Evolutionary conservation across 2,329 filamentous ascomycete genomes (phyloP).

Genomic region (Curvularia eragrostidis): DNA sequence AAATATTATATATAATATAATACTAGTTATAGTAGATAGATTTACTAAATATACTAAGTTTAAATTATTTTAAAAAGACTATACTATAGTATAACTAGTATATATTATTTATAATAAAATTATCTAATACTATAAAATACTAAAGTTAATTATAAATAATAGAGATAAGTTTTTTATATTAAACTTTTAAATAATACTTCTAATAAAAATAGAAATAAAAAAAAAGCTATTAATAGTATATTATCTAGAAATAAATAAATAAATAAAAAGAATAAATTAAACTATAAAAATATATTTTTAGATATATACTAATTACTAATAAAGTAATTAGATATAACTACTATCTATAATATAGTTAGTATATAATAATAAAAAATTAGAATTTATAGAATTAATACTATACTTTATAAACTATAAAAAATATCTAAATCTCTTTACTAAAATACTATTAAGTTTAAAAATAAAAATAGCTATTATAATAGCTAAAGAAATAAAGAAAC

Average conservation of each 20-base stretch:
- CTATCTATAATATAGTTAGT: conserved; percentile 7
- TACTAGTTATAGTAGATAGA: background rate
- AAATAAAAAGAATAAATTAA: conserved; percentile 8
- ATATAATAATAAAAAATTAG: conserved; percentile 8
- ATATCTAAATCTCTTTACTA: background rate
- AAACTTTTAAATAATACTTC: background rate
- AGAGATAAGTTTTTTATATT: background rate
- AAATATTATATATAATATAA: background rate
- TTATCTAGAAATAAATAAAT: conserved; percentile 6
- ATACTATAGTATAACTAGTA: background rate
- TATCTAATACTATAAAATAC: background rate
- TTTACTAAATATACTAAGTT: background rate
- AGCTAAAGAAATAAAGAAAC: background rate
- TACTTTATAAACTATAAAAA: background rate
- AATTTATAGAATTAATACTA: conserved; percentile 6
- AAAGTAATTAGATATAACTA: conserved; percentile 9
- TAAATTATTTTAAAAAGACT: background rate
- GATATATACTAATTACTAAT: background rate
- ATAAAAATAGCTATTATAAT: background rate
- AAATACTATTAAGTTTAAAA: background rate
- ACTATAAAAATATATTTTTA: conserved; percentile 3
- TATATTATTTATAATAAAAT: background rate
- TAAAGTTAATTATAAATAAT: background rate
- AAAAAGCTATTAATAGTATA: conserved; percentile 3
- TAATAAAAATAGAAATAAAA: background rate